phyloP scores from a whole-genome alignment of 305 asterid genomes.

The Fraxinus albicans region DNA sequence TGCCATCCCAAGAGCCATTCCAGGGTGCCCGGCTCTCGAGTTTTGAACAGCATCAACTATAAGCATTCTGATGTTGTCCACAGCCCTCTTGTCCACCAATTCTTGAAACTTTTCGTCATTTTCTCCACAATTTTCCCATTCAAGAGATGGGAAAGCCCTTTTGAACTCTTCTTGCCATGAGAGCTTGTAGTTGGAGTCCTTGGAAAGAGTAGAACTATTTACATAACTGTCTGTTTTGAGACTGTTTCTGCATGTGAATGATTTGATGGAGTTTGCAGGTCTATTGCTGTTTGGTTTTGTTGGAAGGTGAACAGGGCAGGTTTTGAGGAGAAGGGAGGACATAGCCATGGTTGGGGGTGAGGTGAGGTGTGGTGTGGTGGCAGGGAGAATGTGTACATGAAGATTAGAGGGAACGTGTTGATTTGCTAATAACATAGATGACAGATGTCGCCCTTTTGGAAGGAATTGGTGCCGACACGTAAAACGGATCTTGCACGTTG shows the following conservation, averaged over 20 bases:
- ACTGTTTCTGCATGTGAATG: constrained; percentile 26
- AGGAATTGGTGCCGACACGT: background rate
- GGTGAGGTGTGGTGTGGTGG: background rate
- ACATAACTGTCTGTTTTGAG: background rate
- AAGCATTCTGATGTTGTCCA: constrained; percentile 51
- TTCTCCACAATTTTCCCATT: background rate
- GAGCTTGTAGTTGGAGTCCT: constrained; percentile 32
- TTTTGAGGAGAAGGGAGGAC: constrained; percentile 33
- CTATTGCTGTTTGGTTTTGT: background rate
- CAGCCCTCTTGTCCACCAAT: constrained; percentile 44
- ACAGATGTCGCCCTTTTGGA: background rate
- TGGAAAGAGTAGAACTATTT: constrained; percentile 2
- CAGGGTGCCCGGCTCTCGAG: constrained; percentile 54
- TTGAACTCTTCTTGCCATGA: constrained; percentile 45
- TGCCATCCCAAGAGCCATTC: constrained; percentile 62
- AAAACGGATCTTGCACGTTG: background rate
- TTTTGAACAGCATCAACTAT: constrained; percentile 45
- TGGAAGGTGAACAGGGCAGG: constrained; percentile 12
- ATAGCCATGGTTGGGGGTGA: constrained; percentile 27
- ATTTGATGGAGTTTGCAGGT: constrained; percentile 9
- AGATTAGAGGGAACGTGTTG: background rate
- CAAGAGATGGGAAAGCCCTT: constrained; percentile 25
- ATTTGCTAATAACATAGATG: background rate
- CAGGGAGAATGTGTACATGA: background rate
- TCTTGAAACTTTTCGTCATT: constrained; percentile 38